Base-by-base conservation (phyloP, 306 rosid genomes). In the Sicyos edulis region DNA sequence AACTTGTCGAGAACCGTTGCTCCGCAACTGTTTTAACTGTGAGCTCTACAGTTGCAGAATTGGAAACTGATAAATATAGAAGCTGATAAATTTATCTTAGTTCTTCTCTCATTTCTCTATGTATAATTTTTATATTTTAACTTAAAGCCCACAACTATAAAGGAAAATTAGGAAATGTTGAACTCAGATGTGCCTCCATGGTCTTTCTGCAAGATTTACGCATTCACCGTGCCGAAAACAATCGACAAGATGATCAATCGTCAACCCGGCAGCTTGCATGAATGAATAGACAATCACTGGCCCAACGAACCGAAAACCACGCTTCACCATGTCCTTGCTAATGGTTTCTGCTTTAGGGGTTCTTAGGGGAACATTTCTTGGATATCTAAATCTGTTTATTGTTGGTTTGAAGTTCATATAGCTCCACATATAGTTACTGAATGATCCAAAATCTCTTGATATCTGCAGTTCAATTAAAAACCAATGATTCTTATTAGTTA, bases 231-330 rank as follows among this genome's bases (percentile, higher is more conserved):
- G 89, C 62, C 99, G 80, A 24, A 89, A 91, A 58, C 99, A 95
- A 74, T 91, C 92, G 26, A 89, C 88, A 75, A 95, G 96, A 76
- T 95, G 99, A 72, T 95, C 97, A 72, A 89, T 91, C 12, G 92
- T 87, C 74, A 91, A 82, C 13, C 99, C 99, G 3, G 99, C 96
- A 45, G 97, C 99, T 79, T 95, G 99, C 97, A 93, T 91, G 71
- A 93, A 93, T 10, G 99, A 93, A 75, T 89, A 85, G 44, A 93
- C 96, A 15, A 93, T 95, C 24, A 95, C 97, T 0, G 97, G 99
- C 12, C 99, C 99, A 21, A 87, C 97, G 22, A 91, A 82, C 29
- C 96, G 77, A 56, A 95, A 86, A 22, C 96, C 97, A 2, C 90
- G 88, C 71, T 85, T 91, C 14, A 89, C 75, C 82, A 95, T 55